A percentile compares a stretch with the other conserved stretches of the same genome.
Evolutionary conservation across 108 stramenopile genomes (phyloP).

Genomic region (Schizochytrium sp.): DNA sequence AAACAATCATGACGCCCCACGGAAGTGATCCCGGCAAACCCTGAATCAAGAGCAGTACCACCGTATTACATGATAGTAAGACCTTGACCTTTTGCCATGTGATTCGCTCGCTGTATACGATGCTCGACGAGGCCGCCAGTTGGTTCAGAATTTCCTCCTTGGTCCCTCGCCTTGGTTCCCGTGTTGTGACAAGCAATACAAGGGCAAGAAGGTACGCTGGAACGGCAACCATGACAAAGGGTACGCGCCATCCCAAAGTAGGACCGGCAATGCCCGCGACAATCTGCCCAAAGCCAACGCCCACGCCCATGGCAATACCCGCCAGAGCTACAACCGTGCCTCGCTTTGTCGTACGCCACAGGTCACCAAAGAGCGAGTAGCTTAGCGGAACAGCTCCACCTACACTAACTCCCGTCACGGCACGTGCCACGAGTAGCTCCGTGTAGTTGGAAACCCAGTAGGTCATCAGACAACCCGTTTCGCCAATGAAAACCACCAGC

Average conservation of each 20-base stretch:
- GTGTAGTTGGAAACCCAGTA: neutral
- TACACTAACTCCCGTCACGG: neutral
- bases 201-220: neutral
- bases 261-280: neutral
- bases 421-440: neutral
- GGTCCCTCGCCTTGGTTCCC: neutral
- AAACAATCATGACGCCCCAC: constrained; percentile 6
- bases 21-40: neutral
- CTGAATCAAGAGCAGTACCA: neutral
- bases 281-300: neutral
- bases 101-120: neutral
- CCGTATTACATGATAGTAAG: neutral
- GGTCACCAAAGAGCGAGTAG: neutral
- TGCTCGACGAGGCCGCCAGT: neutral
- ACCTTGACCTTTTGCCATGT: neutral
- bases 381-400: neutral
- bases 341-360: neutral
- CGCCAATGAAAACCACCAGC: neutral
- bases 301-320: neutral
- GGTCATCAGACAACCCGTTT: neutral
- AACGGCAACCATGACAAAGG: neutral
- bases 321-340: neutral
- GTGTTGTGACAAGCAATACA: neutral
- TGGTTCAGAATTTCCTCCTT: neutral
- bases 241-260: neutral